A percentile compares a stretch with the other conserved stretches of the same genome.
Evolutionary conservation across 768 basidiomycete species (phyloP).

Genomic region (Boletus huronensis): DNA sequence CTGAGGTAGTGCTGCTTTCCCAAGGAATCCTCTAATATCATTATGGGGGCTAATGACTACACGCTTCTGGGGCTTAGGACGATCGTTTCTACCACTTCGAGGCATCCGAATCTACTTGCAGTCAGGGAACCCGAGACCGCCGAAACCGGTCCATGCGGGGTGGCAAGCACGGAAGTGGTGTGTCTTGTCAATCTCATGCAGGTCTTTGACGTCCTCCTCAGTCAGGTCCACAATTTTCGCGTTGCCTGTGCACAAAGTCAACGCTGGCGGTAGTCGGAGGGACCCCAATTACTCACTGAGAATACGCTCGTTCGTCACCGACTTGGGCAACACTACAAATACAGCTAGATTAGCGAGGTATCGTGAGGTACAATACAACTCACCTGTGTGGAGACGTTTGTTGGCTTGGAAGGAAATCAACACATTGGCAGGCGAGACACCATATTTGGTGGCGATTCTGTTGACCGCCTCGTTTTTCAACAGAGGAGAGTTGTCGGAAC

Average conservation of each 20-base stretch:
- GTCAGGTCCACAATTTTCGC: constrained; percentile 57
- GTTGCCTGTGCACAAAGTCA: constrained; percentile 43
- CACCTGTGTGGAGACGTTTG: constrained; percentile 52
- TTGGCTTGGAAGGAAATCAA: constrained; percentile 75
- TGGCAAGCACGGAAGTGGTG: constrained; percentile 63
- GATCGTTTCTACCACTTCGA: background rate
- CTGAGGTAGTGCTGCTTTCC: background rate
- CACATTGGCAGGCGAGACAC: constrained; percentile 58
- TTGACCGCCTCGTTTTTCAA: constrained; percentile 55
- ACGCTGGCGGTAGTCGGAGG: background rate
- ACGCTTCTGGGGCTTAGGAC: background rate
- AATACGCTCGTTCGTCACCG: constrained; percentile 68
- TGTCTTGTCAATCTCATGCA: constrained; percentile 58
- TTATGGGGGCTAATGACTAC: background rate
- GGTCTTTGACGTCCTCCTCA: constrained; percentile 55
- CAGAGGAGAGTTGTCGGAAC: constrained; percentile 66
- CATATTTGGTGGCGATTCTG: constrained; percentile 60
- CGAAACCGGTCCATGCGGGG: constrained; percentile 63
- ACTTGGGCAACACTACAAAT: constrained; percentile 63
- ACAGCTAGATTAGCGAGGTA: constrained; percentile 11
- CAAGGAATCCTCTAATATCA: background rate
- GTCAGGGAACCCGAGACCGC: constrained; percentile 58
- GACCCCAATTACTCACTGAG: constrained; percentile 34
- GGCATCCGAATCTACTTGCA: constrained; percentile 33
- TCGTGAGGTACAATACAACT: background rate